A percentile compares a stretch with the other conserved stretches of the same genome.
These are phyloP conservation scores for Paramecium octaurelia DNA, from an alignment of 73 alveolate genomes.

Conservation along the genomic window DNA sequence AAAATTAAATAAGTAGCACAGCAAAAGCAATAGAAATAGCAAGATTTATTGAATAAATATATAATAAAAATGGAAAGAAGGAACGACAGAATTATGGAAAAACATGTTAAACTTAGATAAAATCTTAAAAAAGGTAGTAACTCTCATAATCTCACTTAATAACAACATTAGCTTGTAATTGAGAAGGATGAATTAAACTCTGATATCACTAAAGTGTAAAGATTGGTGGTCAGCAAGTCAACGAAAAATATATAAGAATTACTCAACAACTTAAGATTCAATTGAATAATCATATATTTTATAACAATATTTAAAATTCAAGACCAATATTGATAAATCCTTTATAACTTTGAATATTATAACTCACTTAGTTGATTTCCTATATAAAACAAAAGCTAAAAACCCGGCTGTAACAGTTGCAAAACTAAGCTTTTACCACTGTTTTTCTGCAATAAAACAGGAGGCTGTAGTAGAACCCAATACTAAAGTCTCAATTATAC, in stretches of 20 bases:
- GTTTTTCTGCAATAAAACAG: background rate
- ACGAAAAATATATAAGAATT: background rate
- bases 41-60: background rate
- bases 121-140: background rate
- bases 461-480: background rate
- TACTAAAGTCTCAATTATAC: background rate
- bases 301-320: background rate
- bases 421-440: background rate
- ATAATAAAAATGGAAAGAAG: background rate
- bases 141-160: background rate
- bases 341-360: background rate
- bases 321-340: background rate
- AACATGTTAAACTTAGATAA: background rate
- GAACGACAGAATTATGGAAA: background rate
- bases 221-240: background rate
- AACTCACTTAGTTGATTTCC: background rate
- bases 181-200: background rate
- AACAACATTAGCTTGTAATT: background rate
- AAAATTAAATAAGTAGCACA: background rate
- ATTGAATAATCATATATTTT: background rate
- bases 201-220: background rate
- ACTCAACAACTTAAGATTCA: background rate
- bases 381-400: background rate
- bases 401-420: conserved; percentile 15
- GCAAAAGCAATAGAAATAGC: background rate